Base-by-base conservation (phyloP, 345 rosid species). In the Cardamine resedifolia region DNA sequence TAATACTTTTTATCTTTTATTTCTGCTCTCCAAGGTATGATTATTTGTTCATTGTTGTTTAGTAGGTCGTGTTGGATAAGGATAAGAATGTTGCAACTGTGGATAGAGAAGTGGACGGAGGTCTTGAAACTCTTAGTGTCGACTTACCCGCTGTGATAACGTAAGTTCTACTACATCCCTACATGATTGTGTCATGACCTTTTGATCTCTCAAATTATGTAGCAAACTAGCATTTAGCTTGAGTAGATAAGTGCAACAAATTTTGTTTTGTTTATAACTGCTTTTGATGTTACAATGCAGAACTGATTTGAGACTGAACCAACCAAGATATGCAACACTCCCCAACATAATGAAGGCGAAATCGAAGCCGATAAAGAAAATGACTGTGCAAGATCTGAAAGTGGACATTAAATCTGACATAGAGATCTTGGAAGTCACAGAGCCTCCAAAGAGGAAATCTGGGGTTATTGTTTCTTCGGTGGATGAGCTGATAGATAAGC, bases 301-400 rank as follows among this genome's bases (percentile, higher is more conserved):
- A 34, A 88, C 96, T 21, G 96, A 94, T 80, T 72, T 91, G 82
- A 85, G 98, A 81, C 82, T 94, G 70, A 93, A 94, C 86, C 96
- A 94, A 67, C 97, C 97, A 7, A 86, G 96, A 66, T 89, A 94
- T 55, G 98, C 98, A 3, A 88, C 98, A 4, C 94, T 93, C 27
- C 96, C 98, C 16, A 94, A 89, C 80, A 89, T 91, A 67, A 89
- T 94, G 98, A 94, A 94, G 79, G 97, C 97, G 0, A 94, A 89
- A 76, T 89, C 96, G 0, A 89, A 91, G 83, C 86, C 75, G 16
- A 83, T 94, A 50, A 89, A 87, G 86, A 94, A 88, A 66, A 85
- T 81, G 69, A 81, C 89, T 10, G 85, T 84, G 6, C 64, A 78
- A 65, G 92, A 94, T 75, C 71, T 94, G 81, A 81, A 88, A 8